These are phyloP conservation scores for Plasmopara muralis DNA, from an alignment of 352 stramenopile genomes.

Conservation along the genomic window DNA sequence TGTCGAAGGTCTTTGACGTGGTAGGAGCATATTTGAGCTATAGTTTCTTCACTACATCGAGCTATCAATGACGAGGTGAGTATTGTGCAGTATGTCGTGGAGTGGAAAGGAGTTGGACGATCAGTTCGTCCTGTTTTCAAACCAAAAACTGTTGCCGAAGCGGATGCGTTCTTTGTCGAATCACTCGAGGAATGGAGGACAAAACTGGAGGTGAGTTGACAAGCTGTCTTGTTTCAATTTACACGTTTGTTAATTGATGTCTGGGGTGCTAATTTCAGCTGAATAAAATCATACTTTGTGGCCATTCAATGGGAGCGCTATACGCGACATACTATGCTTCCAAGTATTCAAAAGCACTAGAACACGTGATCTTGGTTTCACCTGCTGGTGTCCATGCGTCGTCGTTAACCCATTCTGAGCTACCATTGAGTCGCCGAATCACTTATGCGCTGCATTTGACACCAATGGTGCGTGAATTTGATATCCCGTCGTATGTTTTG, in stretches of 20 bases:
- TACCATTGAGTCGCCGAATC: conserved; percentile 14
- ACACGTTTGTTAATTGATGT: too few species aligned
- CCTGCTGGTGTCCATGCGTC: conserved; percentile 43
- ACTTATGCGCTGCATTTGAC: too few species aligned
- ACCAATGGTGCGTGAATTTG: too few species aligned
- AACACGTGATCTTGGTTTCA: conserved; percentile 64
- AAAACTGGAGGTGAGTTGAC: too few species aligned
- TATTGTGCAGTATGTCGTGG: conserved; percentile 54
- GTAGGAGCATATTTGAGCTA: too few species aligned
- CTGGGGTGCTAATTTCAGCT: too few species aligned
- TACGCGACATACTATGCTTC: conserved; percentile 8
- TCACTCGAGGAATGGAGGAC: conserved; percentile 31
- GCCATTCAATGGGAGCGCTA: too few species aligned
- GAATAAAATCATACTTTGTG: too few species aligned
- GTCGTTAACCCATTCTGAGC: conserved; percentile 22
- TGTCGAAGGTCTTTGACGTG: too few species aligned
- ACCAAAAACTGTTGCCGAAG: conserved; percentile 42
- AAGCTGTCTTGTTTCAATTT: too few species aligned
- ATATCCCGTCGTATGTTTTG: too few species aligned
- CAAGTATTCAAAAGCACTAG: conserved; percentile 45
- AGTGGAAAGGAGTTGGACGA: conserved; percentile 65
- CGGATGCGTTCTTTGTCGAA: conserved; percentile 66
- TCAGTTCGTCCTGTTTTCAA: conserved; percentile 44
- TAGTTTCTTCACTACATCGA: too few species aligned
- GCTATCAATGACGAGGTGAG: conserved; percentile 1